Evolutionary conservation across 257 asterid species (phyloP), one percentile per base, ranked within the genome.

Genomic region (Fraxinus excelsior): DNA sequence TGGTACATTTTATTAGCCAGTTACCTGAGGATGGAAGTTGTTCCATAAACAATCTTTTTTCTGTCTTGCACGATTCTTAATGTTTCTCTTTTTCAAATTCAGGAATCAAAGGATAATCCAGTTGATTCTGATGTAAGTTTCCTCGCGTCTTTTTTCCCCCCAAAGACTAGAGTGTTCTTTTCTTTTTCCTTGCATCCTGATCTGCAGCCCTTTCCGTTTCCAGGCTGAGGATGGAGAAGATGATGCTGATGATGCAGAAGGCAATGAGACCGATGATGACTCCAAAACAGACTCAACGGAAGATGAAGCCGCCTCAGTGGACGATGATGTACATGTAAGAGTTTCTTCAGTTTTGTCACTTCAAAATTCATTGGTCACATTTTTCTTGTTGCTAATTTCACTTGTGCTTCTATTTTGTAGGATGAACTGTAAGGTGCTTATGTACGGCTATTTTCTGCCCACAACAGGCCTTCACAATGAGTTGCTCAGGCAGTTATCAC

Each of bases 211-310:
- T 53, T 53, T 53, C 25, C 62, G 37, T 85, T 51, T 21, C 29
- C 91, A 94, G 98, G 96, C 88, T 64, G 98, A 91, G 77, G 96
- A 88, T 29, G 97, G 84, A 4, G 92, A 80, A 0, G 90, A 87
- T 28, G 82, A 72, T 3, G 84, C 80, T 11, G 91, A 79, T 3
- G 86, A 72, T 18, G 76, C 76, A 12, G 90, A 71, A 62, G 78
- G 73, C 29, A 78, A 82, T 13, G 94, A 89, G 7, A 80, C 87
- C 31, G 96, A 87, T 37, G 85, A 85, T 29, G 90, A 84, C 26
- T 31, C 53, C 26, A 84, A 87, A 76, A n/a, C 83, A 4, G 89
- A 87, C 49, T 23, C 82, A 5, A 71, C 65, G 26, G 97, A 84
- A 40, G 90, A 87, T 49, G 71, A 81, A 32, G 68, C 76, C 12